phyloP scores from a whole-genome alignment of 352 stramenopile genomes.

The Pelagophyceae sp. region DNA sequence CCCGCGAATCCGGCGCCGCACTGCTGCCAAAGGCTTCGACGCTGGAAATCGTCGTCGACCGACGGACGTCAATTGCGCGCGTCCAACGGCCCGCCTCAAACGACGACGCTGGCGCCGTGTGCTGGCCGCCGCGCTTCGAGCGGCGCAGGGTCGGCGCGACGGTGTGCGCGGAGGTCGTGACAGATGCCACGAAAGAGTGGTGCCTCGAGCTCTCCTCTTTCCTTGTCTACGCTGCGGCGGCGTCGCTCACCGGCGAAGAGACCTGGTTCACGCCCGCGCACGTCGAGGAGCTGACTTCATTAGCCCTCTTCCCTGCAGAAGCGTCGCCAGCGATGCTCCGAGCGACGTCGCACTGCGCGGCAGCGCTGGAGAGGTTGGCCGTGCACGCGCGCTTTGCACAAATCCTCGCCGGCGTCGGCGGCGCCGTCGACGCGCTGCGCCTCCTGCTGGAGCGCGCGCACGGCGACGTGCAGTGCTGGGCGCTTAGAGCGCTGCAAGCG shows the following conservation, averaged over 20 bases:
- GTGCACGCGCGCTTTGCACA: neutral
- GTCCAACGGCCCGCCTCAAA: too few species aligned
- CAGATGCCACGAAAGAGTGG: too few species aligned
- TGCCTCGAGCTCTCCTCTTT: neutral
- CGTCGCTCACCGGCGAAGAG: neutral
- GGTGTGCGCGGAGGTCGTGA: too few species aligned
- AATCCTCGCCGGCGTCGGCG: neutral
- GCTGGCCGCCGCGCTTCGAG: too few species aligned
- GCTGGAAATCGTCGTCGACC: too few species aligned
- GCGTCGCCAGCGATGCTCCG: neutral
- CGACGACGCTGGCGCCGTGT: too few species aligned
- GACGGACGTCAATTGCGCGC: too few species aligned
- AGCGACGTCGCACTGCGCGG: neutral
- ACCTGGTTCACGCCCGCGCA: neutral
- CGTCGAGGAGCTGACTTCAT: neutral
- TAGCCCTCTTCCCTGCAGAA: neutral
- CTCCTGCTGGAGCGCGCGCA: neutral
- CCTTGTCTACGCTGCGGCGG: neutral
- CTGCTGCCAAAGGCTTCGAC: too few species aligned
- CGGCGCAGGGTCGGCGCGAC: too few species aligned
- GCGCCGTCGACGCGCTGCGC: neutral
- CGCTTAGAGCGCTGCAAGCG: neutral
- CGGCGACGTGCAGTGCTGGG: conserved; percentile 3
- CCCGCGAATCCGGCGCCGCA: too few species aligned
- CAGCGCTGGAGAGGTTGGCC: neutral